Evolutionary conservation across 495 filamentous ascomycete species (phyloP).

Genomic region (Daldinia vernicosa): DNA sequence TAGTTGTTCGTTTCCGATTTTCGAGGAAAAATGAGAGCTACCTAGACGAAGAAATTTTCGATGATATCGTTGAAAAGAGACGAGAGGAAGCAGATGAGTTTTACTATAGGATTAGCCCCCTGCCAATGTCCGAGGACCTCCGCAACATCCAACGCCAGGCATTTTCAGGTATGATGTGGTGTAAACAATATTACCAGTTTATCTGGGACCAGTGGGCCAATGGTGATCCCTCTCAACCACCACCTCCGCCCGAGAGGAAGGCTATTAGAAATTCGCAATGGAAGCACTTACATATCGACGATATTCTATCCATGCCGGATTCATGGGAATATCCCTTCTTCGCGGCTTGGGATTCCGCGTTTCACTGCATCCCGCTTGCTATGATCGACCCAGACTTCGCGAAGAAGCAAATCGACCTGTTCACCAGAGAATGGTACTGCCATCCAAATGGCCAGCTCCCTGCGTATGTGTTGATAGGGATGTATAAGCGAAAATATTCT

Average conservation of each 20-base stretch:
- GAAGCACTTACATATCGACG: conserved; percentile 93
- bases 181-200: conserved; percentile 95
- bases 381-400: conserved; percentile 98
- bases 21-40: conserved; percentile 76
- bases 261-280: conserved; percentile 85
- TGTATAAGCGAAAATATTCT: conserved; percentile 45
- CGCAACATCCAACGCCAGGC: conserved; percentile 96
- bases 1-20: conserved; percentile 88
- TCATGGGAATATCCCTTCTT: conserved; percentile 99
- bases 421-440: conserved; percentile 99
- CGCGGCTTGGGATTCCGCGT: conserved; percentile 96
- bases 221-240: conserved; percentile 74
- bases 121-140: conserved; percentile 94
- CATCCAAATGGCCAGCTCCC: conserved; percentile 96
- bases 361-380: conserved; percentile 92
- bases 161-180: conserved; percentile 96
- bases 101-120: conserved; percentile 88
- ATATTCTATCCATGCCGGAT: conserved; percentile 96
- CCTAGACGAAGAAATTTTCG: conserved; percentile 90
- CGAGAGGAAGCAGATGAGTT: conserved; percentile 93
- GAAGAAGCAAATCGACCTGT: conserved; percentile 94
- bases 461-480: conserved; percentile 41
- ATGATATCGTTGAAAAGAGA: conserved; percentile 88
- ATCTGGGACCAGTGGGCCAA: conserved; percentile 98
- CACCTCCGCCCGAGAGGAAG: conserved; percentile 83